Percentiles rank a stretch among this genome's conserved stretches.
Conservation (phyloP, 2,329 filamentous ascomycete species). For the Calycina marina region DNA sequence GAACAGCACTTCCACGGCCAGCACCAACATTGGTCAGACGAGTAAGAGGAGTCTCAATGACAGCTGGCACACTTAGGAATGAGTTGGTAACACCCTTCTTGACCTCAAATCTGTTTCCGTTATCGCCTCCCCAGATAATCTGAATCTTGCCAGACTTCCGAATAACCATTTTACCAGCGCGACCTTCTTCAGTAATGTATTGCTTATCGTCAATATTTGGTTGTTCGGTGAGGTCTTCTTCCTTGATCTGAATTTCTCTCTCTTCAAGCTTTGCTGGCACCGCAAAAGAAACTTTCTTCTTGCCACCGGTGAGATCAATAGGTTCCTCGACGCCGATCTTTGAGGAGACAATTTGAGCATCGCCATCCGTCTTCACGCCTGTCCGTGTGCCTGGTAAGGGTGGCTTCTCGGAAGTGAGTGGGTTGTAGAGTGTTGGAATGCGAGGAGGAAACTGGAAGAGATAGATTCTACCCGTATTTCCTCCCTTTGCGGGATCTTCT, state of each 20-base stretch:
- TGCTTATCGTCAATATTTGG: slow-evolving; percentile 7
- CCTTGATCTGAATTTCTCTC: slow-evolving; percentile 9
- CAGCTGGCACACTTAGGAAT: slow-evolving; percentile 43
- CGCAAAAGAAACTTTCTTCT: slow-evolving; percentile 8
- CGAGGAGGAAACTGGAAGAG: slow-evolving; percentile 52
- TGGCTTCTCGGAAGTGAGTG: slow-evolving; percentile 11
- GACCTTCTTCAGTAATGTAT: slow-evolving; percentile 29
- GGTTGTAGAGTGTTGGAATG: slow-evolving; percentile 35
- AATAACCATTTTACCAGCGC: slow-evolving; percentile 43
- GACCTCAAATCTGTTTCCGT: slow-evolving; percentile 33
- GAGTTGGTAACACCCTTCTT: slow-evolving; percentile 35
- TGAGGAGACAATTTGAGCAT: slow-evolving; percentile 15
- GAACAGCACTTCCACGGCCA: slow-evolving; percentile 10
- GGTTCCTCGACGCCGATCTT: slow-evolving; percentile 7
- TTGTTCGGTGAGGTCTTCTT: slow-evolving; percentile 13
- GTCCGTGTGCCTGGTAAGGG: slow-evolving; percentile 3
- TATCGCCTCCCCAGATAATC: slow-evolving; percentile 44
- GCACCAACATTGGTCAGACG: not conserved
- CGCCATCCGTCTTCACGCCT: slow-evolving; percentile 26
- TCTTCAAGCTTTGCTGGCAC: slow-evolving; percentile 4
- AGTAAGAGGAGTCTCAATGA: slow-evolving; percentile 36
- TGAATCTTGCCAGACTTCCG: slow-evolving; percentile 47
- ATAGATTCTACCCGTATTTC: slow-evolving; percentile 40
- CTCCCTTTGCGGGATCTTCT: slow-evolving; percentile 35
- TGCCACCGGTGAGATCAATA: slow-evolving; percentile 22